Evolutionary conservation across 768 basidiomycete genomes (phyloP).

Genomic region (Wakefieldia striispora): DNA sequence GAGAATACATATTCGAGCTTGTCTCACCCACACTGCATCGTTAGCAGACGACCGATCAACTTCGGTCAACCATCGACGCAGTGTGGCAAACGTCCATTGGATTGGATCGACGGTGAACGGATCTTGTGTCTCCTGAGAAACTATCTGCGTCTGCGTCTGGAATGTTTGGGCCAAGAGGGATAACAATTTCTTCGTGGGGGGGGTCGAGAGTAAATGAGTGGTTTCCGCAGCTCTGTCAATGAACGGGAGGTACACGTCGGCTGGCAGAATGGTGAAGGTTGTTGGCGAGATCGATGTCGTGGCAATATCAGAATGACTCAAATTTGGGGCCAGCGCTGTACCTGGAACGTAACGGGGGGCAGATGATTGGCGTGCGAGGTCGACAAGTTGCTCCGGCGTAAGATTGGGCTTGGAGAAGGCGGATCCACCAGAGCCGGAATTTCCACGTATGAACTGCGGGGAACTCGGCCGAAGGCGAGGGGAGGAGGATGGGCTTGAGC

Average conservation of each 20-base stretch:
- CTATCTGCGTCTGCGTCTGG: slow-evolving; percentile 32
- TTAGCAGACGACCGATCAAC: slow-evolving; percentile 59
- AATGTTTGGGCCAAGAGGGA: slow-evolving; percentile 74
- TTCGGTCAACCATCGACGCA: slow-evolving; percentile 65
- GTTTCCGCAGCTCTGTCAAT: slow-evolving; percentile 82
- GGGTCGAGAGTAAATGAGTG: slow-evolving; percentile 56
- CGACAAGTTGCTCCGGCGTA: slow-evolving; percentile 71
- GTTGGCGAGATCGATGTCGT: slow-evolving; percentile 36
- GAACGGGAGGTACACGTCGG: slow-evolving; percentile 81
- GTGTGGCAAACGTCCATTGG: slow-evolving; percentile 70
- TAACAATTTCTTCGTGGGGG: slow-evolving; percentile 69
- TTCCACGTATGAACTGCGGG: slow-evolving; percentile 34
- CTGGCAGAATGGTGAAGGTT: slow-evolving; percentile 72
- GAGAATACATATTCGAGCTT: slow-evolving; percentile 72
- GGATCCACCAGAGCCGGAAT: slow-evolving; percentile 34
- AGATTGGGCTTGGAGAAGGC: slow-evolving; percentile 48
- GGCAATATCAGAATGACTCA: background rate
- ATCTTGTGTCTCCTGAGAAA: slow-evolving; percentile 28
- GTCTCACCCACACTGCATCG: slow-evolving; percentile 72
- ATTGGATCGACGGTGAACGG: slow-evolving; percentile 52
- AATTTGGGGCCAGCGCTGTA: background rate
- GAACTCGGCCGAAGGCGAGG: slow-evolving; percentile 50
- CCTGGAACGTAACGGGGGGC: slow-evolving; percentile 33
- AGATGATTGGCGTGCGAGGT: slow-evolving; percentile 65
- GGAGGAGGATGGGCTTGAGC: slow-evolving; percentile 36